phyloP scores from a whole-genome alignment of 164 flowering plant species.

The Vitis labrusca region DNA sequence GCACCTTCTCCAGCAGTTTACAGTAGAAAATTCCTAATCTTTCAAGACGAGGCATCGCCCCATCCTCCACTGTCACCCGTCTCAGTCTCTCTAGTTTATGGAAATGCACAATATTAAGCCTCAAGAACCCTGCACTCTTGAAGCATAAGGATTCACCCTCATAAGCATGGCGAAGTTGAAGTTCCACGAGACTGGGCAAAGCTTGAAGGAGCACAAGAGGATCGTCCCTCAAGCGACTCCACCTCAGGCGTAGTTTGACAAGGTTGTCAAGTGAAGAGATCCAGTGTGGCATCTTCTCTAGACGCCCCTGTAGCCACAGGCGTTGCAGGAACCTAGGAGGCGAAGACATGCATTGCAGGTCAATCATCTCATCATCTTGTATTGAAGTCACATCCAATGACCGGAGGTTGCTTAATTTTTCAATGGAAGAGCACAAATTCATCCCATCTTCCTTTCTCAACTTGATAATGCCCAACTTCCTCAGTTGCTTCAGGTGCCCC shows the following conservation, averaged over 20 bases:
- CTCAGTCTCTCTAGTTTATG: conserved; percentile 6
- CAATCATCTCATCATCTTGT: conserved; percentile 22
- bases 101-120: conserved; percentile 11
- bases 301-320: conserved; percentile 18
- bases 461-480: conserved; percentile 30
- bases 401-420: conserved; percentile 19
- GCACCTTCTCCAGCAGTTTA: conserved; percentile 9
- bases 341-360: conserved; percentile 15
- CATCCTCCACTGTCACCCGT: conserved; percentile 16
- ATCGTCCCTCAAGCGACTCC: conserved; percentile 13
- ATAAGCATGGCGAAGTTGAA: conserved; percentile 12
- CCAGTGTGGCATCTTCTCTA: conserved; percentile 24
- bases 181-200: conserved; percentile 25
- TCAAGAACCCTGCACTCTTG: conserved; percentile 20
- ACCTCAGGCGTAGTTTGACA: conserved; percentile 12
- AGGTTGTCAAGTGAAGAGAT: conserved; percentile 12
- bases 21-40: conserved; percentile 4
- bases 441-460: conserved; percentile 25
- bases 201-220: conserved; percentile 22
- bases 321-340: conserved; percentile 23
- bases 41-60: conserved; percentile 16
- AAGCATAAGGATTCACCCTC: conserved; percentile 16
- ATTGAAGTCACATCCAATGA: conserved; percentile 13
- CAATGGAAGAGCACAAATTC: conserved; percentile 25
- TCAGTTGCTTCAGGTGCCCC: conserved; percentile 28